A percentile compares a stretch with the other conserved stretches of the same genome.
Evolutionary conservation across 2,329 filamentous ascomycete genomes (phyloP).

Genomic region (Alternaria tenuissima): DNA sequence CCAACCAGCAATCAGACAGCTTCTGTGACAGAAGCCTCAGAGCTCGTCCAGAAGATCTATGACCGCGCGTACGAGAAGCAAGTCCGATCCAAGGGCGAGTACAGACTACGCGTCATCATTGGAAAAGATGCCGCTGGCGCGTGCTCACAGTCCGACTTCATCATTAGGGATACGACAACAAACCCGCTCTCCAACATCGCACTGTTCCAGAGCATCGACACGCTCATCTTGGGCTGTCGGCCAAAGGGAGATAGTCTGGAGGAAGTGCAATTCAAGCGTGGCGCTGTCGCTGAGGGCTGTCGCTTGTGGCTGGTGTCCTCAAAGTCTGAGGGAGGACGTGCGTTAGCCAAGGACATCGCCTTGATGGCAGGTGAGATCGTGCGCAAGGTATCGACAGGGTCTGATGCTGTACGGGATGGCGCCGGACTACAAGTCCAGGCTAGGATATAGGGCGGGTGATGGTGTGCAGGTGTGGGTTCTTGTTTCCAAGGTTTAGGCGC

Average conservation of each 20-base stretch:
- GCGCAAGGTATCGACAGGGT: slow-evolving; percentile 28
- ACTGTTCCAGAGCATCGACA: slow-evolving; percentile 42
- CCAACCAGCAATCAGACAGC: slow-evolving; percentile 32
- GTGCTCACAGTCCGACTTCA: slow-evolving; percentile 37
- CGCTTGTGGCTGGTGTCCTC: slow-evolving; percentile 46
- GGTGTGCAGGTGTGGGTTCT: slow-evolving; percentile 10
- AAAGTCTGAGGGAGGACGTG: slow-evolving; percentile 43
- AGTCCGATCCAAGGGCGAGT: slow-evolving; percentile 44
- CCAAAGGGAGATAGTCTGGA: slow-evolving; percentile 48
- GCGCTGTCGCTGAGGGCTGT: slow-evolving; percentile 38
- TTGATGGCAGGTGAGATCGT: slow-evolving; percentile 46
- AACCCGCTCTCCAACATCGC: slow-evolving; percentile 26
- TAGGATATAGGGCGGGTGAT: slow-evolving; percentile 34
- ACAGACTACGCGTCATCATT: slow-evolving; percentile 37
- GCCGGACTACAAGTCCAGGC: slow-evolving; percentile 37
- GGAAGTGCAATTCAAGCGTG: slow-evolving; percentile 50
- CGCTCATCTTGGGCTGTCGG: slow-evolving; percentile 46
- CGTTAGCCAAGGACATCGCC: slow-evolving; percentile 48
- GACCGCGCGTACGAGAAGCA: slow-evolving; percentile 48
- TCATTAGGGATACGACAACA: slow-evolving; percentile 40
- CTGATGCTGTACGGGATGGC: slow-evolving; percentile 23
- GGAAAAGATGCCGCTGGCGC: slow-evolving; percentile 36
- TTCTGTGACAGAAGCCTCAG: slow-evolving; percentile 34
- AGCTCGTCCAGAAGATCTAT: slow-evolving; percentile 46
- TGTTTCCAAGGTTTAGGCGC: slow-evolving; percentile 6